Base-by-base conservation (phyloP, 345 rosid genomes). In the Pugionium cornutum region DNA sequence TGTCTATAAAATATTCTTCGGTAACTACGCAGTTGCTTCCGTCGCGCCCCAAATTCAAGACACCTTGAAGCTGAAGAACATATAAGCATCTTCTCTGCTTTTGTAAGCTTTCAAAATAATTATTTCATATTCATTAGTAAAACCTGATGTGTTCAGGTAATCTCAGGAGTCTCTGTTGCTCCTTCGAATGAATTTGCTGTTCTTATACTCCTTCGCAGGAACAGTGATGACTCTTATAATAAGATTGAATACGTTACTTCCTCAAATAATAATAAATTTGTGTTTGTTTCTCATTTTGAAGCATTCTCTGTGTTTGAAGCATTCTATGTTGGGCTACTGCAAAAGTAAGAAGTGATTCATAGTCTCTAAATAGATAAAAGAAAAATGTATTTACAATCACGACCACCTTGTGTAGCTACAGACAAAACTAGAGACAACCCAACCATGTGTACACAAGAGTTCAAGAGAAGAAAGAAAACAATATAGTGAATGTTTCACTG, bases 381-480 rank as follows among this genome's bases (percentile, higher is more conserved):
- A 36, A 37, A 58, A 18, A 2, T 31, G 68, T 55, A 63, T 56
- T 10, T 53, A 73, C 77, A 73, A 58, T 32, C 61, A 36, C 64
- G 10, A 48, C 48, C 58, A 35, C 6, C 57, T 58, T n/a, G n/a
- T 43, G 56, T 43, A 48, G 50, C 68, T 62, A 70, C 67, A 66
- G 56, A 58, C 62, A 58, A 73, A 57, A 56, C 59, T 18, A 55
- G 57, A 70, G 50, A 62, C 75, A 32, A n/a, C 43, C 51, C 51
- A 59, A 39, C 64, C 77, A 73, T 59, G 68, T 67, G 58, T 67
- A 66, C 53, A 57, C n/a, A n/a, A n/a, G n/a, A 72, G 60, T 64
- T 69, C 48, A 64, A 57, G 37, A n/a, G n/a, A n/a, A n/a, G n/a
- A n/a, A 28, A 42, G 11, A 28, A 40, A 3, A 9, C 48, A 60